phyloP scores from a whole-genome alignment of 176 grass and related monocot species.

The Elaeis guineensis region DNA sequence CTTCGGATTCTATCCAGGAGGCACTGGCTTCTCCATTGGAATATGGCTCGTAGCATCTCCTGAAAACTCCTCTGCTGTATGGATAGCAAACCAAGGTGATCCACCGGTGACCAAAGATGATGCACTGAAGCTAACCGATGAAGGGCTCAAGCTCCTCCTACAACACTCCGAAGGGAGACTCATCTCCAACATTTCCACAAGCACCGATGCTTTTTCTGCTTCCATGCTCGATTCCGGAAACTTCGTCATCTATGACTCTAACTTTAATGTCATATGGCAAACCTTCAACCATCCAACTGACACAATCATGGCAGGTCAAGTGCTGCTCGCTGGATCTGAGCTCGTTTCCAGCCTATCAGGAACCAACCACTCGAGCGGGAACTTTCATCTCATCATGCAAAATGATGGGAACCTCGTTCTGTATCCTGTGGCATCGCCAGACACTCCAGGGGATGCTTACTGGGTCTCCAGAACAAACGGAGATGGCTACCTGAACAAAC shows the following conservation, averaged over 20 bases:
- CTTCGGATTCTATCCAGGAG: slow-evolving; percentile 34
- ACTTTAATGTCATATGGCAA: slow-evolving; percentile 8
- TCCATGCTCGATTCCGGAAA: slow-evolving; percentile 28
- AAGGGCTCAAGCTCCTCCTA: slow-evolving; percentile 23
- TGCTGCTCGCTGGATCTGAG: neutral
- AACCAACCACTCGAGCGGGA: too few species aligned
- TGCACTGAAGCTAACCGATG: slow-evolving; percentile 12
- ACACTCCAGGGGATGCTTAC: too few species aligned
- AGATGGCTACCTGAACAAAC: too few species aligned
- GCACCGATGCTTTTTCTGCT: slow-evolving; percentile 11
- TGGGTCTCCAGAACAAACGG: too few species aligned
- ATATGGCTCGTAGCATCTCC: slow-evolving; percentile 19
- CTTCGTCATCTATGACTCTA: slow-evolving; percentile 20
- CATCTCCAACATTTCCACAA: neutral
- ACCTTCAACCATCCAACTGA: slow-evolving; percentile 27
- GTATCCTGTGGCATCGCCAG: too few species aligned
- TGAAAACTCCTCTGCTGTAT: slow-evolving; percentile 9
- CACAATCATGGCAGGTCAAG: slow-evolving; percentile 35
- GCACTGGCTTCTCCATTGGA: slow-evolving; percentile 26
- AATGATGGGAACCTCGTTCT: too few species aligned
- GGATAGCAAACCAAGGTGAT: slow-evolving; percentile 33
- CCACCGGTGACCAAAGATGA: slow-evolving; percentile 10
- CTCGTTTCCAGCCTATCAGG: slow-evolving; percentile 30
- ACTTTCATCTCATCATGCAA: too few species aligned
- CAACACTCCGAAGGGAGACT: slow-evolving; percentile 13